Base-by-base conservation (phyloP, 129 eudicot genomes). In the Mikania micrantha region DNA sequence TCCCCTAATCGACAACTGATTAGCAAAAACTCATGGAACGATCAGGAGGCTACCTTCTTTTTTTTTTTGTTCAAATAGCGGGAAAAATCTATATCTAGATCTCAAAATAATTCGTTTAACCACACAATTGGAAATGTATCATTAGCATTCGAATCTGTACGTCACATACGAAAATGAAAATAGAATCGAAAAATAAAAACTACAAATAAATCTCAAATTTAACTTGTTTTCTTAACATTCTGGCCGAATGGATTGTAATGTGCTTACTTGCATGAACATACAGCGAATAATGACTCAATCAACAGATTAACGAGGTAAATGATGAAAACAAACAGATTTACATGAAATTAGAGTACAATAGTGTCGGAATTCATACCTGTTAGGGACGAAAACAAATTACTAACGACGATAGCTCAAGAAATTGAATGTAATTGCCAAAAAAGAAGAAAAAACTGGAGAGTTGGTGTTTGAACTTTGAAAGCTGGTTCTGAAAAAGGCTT, bases 281-380 rank as follows among this genome's bases (percentile, higher is more conserved):
- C 17, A 16, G 64, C 19, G 40, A 17, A 38, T 22, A 40, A 13
- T n/a, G 49, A 52, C 19, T 36, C 27, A 53, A 36, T 69, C 52
- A 35, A 36, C 73, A 69, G 35, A 21, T 35, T 24, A 52, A 69
- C 29, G 36, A 67, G 4, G 62, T n/a, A 3, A 54, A 25, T 0
- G 40, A 36, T 40, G 57, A 19, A 40, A 57, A 39, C 17, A 57
- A 70, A 20, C 75, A 70, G 36, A 63, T 73, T 49, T 12, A 50
- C 16, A 38, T 39, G 77, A 62, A 9, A 24, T 35, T 36, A 4
- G 4, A 17, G 44, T 21, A 31, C n/a, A 56, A 64, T 65, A 15
- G 73, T 40, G 67, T 3, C 8, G 59, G 27, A 73, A 64, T 52
- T 52, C 27, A 20, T 73, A 74, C 78, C 72, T 74, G 49, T 74